Evolutionary conservation across 345 rosid genomes (phyloP), one percentile per base, ranked within the genome.

Genomic region (Heritiera littoralis): DNA sequence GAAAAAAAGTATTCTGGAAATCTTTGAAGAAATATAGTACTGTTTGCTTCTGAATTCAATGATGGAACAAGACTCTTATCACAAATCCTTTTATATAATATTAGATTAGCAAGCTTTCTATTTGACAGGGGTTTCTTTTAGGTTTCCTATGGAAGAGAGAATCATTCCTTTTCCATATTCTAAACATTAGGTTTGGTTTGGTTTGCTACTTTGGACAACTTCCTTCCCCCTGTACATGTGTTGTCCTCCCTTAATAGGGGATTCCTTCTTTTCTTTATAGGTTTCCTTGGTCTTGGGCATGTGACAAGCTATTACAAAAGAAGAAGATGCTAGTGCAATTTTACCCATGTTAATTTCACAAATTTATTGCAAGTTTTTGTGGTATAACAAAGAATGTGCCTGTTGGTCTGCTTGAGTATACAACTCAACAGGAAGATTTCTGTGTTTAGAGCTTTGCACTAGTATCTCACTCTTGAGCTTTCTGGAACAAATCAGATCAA

Each of bases 141-240:
- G 75, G 60, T 51, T 72, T 72, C 75, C 75, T 32, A 30, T 17
- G 30, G 9, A 8, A 51, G 38, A n/a, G 49, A 73, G 65, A 73
- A 38, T 55, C 17, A 54, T 73, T 73, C 76, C 76, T 55, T 73
- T 38, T 73, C 45, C 76, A 73, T 17, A 10, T 18, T 6, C 64
- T 11, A 55, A 73, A 10, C 51, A 35, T 55, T n/a, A 38, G 76
- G 46, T 35, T 38, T 55, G 28, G 48, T 72, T 54, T 35, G 28
- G 48, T 72, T 54, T 35, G 63, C 49, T 35, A 35, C 48, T 38
- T 30, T 71, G 41, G 74, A 70, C n/a, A 48, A 41, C 51, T 66
- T 41, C 72, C 30, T 66, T 18, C 8, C 9, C 7, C 5, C 1
- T 18, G 3, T 30, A 38, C 13, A 55, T 17, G 1, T 35, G 60